Evolutionary conservation across 1,139 yeast genomes (phyloP).

Genomic region (Blastobotrys proliferans): DNA sequence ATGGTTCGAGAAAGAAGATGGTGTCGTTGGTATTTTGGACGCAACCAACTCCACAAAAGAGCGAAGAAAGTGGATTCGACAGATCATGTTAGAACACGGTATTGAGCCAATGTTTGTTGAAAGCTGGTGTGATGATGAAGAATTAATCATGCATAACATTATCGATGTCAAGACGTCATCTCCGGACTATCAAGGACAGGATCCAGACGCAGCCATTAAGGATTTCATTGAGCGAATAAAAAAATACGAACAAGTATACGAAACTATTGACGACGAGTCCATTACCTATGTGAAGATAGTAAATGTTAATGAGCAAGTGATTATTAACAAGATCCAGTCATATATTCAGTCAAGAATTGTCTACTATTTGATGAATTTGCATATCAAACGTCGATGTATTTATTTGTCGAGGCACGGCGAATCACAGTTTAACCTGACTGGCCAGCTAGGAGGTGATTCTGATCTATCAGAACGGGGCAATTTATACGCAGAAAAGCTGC

Average conservation of each 20-base stretch:
- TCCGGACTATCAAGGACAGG: conserved; percentile 76
- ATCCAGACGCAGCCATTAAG: conserved; percentile 64
- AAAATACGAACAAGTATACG: conserved; percentile 68
- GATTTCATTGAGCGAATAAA: conserved; percentile 74
- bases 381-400: conserved; percentile 84
- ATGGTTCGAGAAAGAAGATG: conserved; percentile 79
- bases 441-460: conserved; percentile 96
- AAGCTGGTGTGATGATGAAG: conserved; percentile 83
- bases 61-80: conserved; percentile 63
- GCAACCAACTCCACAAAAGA: conserved; percentile 76
- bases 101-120: conserved; percentile 91
- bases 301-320: conserved; percentile 82
- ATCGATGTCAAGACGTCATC: conserved; percentile 81
- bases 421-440: conserved; percentile 84
- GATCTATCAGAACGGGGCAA: conserved; percentile 81
- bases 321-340: conserved; percentile 80
- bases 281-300: conserved; percentile 81
- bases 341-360: conserved; percentile 91
- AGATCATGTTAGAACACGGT: conserved; percentile 57
- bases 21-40: conserved; percentile 88
- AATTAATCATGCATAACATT: conserved; percentile 71
- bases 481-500: conserved; percentile 77
- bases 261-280: conserved; percentile 59
- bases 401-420: conserved; percentile 97
- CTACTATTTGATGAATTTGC: conserved; percentile 91